Evolutionary conservation across 192 early-diverging fungal genomes (phyloP).

Genomic region (Coemansia sp.): DNA sequence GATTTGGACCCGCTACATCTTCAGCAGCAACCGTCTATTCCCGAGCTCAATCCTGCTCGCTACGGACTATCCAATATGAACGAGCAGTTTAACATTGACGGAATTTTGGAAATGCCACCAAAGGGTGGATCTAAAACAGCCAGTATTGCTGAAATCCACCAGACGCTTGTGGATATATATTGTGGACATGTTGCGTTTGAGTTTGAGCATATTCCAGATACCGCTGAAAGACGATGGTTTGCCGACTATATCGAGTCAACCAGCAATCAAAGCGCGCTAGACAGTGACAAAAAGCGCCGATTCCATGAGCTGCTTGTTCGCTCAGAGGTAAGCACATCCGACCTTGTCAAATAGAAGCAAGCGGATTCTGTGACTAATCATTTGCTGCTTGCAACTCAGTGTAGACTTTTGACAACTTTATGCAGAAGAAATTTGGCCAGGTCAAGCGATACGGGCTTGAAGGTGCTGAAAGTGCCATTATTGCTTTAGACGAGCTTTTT

Average conservation of each 20-base stretch:
- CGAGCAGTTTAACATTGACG: slow-evolving; percentile 64
- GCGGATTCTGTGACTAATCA: not conserved
- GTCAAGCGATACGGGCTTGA: slow-evolving; percentile 97
- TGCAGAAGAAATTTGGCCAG: slow-evolving; percentile 95
- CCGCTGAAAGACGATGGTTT: slow-evolving; percentile 87
- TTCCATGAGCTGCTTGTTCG: slow-evolving; percentile 76
- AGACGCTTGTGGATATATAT: slow-evolving; percentile 71
- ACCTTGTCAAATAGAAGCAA: not conserved
- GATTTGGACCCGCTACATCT: slow-evolving; percentile 86
- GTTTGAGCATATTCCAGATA: slow-evolving; percentile 89
- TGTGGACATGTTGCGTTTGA: slow-evolving; percentile 90
- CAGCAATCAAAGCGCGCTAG: slow-evolving; percentile 13
- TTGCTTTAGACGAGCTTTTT: slow-evolving; percentile 86
- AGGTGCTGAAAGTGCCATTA: slow-evolving; percentile 95
- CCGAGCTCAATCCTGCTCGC: slow-evolving; percentile 78
- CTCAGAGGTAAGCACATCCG: slow-evolving; percentile 63
- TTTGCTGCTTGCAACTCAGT: not conserved
- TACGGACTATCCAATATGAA: slow-evolving; percentile 70
- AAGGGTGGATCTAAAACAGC: slow-evolving; percentile 58
- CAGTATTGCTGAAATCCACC: slow-evolving; percentile 65
- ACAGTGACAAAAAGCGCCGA: slow-evolving; percentile 61
- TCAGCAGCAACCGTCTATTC: slow-evolving; percentile 51
- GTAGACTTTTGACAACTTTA: slow-evolving; percentile 94
- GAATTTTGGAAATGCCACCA: slow-evolving; percentile 67
- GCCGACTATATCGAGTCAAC: slow-evolving; percentile 76